Evolutionary conservation across 805 yeast genomes (phyloP), one percentile per base, ranked within the genome.

Genomic region (Myxozyma mucilagina): DNA sequence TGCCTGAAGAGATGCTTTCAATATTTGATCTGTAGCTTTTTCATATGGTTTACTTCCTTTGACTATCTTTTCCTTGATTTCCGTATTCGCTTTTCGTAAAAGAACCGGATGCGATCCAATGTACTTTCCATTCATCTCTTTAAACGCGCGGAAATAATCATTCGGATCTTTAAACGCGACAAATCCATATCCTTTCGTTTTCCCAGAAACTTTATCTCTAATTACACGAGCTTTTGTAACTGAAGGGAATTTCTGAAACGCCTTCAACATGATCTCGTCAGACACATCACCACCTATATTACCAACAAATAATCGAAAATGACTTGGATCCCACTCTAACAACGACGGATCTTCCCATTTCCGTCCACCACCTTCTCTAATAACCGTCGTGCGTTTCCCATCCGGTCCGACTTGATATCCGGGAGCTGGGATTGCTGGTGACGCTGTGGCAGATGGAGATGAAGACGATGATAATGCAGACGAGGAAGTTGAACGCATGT

Each of bases 71-170:
- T 60, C 32, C 44, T 63, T 63, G 59, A 63, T 63, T 43, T 63
- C 67, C 9, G 67, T 63, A 47, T 56, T 84, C 0, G 93, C 92
- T 61, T 85, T 76, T 71, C 86, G 85, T 71, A 88, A 73, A 59
- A 81, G 85, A 32, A 88, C 84, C 0, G 94, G 94, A 68, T 86
- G 86, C 67, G 79, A 82, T 1, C 94, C 96, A 51, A 89, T 80
- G 67, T 86, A 87, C 69, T 87, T 86, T 31, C 90, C 89, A 70
- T 88, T 86, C 85, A 87, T 81, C 68, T 86, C 89, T 70, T 84
- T 85, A 73, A 86, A 88, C 2, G 92, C 90, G 54, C 76, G 74
- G 57, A 88, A 76, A 67, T 86, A 88, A 69, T 88, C 93, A 20
- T 84, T 83, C 0, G 92, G 73, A 61, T 80, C 80, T 2, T 75